Conservation (phyloP, 2,329 filamentous ascomycete genomes). For the Pseudocercospora musae region DNA sequence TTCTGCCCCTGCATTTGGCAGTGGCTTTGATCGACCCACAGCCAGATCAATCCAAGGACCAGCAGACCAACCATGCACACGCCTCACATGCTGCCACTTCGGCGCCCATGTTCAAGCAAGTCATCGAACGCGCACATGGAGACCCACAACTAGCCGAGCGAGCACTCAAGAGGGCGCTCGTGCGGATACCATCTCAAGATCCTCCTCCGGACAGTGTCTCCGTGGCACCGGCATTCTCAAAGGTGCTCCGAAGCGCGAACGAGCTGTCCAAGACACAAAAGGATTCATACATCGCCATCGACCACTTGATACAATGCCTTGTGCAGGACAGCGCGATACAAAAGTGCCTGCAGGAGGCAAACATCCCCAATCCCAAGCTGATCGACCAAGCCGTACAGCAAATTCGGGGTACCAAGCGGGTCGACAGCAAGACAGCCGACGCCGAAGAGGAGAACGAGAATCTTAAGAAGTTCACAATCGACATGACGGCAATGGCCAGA, state of each 20-base stretch:
- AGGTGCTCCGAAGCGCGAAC: constrained; percentile 76
- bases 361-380: constrained; percentile 86
- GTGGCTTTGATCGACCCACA: constrained; percentile 75
- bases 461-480: constrained; percentile 95
- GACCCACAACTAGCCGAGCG: constrained; percentile 87
- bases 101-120: constrained; percentile 85
- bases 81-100: constrained; percentile 60
- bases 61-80: constrained; percentile 63
- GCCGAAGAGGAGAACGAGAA: constrained; percentile 91
- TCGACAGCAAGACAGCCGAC: constrained; percentile 95
- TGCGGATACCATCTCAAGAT: constrained; percentile 89
- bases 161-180: constrained; percentile 84
- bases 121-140: constrained; percentile 88
- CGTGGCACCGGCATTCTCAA: constrained; percentile 76
- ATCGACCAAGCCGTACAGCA: constrained; percentile 86
- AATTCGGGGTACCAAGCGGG: constrained; percentile 86
- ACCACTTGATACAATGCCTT: constrained; percentile 85
- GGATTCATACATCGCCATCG: constrained; percentile 88
- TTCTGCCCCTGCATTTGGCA: constrained; percentile 85
- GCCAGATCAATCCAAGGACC: constrained; percentile 71
- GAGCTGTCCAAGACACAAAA: constrained; percentile 97
- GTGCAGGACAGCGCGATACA: constrained; percentile 76
- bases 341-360: constrained; percentile 73
- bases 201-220: constrained; percentile 87
- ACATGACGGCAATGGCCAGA: constrained; percentile 93